A percentile compares a stretch with the other conserved stretches of the same genome.
phyloP scores from a whole-genome alignment of 768 basidiomycete genomes.

The Tylopilus sp. region DNA sequence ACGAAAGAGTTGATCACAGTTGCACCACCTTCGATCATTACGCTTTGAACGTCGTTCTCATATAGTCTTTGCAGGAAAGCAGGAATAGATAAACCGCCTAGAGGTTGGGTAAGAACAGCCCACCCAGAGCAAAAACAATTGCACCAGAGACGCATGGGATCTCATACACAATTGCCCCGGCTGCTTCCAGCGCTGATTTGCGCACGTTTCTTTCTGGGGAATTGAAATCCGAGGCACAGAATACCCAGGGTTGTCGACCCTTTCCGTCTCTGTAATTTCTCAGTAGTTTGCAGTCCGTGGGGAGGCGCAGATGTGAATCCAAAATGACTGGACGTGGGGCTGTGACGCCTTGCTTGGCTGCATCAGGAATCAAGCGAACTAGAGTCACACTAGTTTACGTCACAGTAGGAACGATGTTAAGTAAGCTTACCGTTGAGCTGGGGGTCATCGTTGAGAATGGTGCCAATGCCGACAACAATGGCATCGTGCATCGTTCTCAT shows the following conservation, averaged over 20 bases:
- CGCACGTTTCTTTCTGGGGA: constrained; percentile 29
- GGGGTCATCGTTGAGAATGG: constrained; percentile 88
- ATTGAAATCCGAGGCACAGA: constrained; percentile 39
- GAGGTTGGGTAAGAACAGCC: background rate
- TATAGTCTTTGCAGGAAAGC: constrained; percentile 50
- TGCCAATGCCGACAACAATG: constrained; percentile 88
- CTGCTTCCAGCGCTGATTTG: constrained; percentile 46
- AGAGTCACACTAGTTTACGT: background rate
- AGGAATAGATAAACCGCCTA: constrained; percentile 43
- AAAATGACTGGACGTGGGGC: constrained; percentile 84
- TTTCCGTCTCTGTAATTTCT: constrained; percentile 53
- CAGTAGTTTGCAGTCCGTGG: constrained; percentile 65
- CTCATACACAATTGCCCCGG: constrained; percentile 65
- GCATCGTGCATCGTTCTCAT: constrained; percentile 91
- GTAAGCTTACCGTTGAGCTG: constrained; percentile 80
- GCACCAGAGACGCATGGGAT: constrained; percentile 42
- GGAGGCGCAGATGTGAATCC: constrained; percentile 69
- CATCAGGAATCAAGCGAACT: constrained; percentile 57
- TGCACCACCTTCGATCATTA: constrained; percentile 98
- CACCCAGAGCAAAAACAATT: background rate
- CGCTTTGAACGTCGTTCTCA: constrained; percentile 55
- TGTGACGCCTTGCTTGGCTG: constrained; percentile 32
- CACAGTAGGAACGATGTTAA: background rate
- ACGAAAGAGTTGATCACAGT: constrained; percentile 61
- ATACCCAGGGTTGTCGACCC: constrained; percentile 72